Evolutionary conservation across 306 rosid species (phyloP), one percentile per base, ranked within the genome.

Genomic region (Pyrus pyrifolia): DNA sequence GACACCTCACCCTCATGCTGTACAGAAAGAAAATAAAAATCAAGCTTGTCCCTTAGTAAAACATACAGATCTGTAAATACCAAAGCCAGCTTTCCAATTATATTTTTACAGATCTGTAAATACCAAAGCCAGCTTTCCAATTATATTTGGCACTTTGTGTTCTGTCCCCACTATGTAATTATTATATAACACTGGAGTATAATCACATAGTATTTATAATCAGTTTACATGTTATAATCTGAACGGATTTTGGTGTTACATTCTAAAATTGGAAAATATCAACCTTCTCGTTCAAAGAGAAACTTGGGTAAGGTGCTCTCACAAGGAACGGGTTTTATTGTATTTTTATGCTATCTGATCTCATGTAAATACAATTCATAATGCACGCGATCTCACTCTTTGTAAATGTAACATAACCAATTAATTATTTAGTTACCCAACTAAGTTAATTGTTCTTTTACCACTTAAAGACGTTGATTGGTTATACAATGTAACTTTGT

Each of bases 31-130:
- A 74, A 79, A 62, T 42, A 63, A 63, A 64, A 18, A 68, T 72
- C 38, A 21, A 44, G 57, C 70, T 71, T 82, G 82, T 82, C 82
- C 11, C 42, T 42, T 77, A 68, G 85, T 79, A 44, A 4, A 65
- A 77, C 67, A 62, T 52, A 68, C 49, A 72, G 65, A 81, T 74
- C 79, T 81, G 81, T 85, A 75, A 75, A 45, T 61, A 58, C 40
- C 78, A 61, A 23, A 23, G 22, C 44, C 72, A 57, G 51, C 70
- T 63, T 63, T 68, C 76, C 72, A 33, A 31, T 80, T 42, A 31
- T 72, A 42, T 78, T 74, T 80, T n/a, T 52, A 68, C 49, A 72
- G 65, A 81, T 74, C 79, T 81, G 81, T 85, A 75, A 75, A 45
- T 61, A 58, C 40, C 78, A 61, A 23, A 23, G 22, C 44, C 72